Conservation (phyloP, 1,139 yeast genomes). For the Taiozyma sp. region DNA sequence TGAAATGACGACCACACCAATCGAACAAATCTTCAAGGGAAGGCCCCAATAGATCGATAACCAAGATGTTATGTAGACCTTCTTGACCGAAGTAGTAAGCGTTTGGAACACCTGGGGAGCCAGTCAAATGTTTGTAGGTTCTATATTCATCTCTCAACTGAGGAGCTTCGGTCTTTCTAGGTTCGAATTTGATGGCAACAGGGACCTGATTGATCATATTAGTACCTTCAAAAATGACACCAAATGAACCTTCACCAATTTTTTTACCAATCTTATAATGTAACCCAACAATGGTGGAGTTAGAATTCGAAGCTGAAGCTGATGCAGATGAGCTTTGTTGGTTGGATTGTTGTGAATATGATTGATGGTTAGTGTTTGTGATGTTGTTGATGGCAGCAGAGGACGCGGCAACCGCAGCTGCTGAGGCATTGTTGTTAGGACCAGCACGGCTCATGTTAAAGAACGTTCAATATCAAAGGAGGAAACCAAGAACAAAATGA, state of each 20-base stretch:
- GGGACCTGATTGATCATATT: constrained; percentile 77
- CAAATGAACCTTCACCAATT: constrained; percentile 98
- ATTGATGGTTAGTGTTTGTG: constrained; percentile 14
- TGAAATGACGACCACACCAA: constrained; percentile 94
- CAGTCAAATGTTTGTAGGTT: constrained; percentile 82
- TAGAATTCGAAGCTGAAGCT: constrained; percentile 2
- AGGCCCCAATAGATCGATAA: constrained; percentile 92
- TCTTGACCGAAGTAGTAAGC: constrained; percentile 98
- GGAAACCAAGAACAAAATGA: neutral
- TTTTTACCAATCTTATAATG: constrained; percentile 96
- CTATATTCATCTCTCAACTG: constrained; percentile 94
- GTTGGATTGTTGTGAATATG: neutral
- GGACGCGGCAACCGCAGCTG: constrained; percentile 25
- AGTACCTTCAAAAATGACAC: constrained; percentile 92
- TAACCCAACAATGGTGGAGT: constrained; percentile 48
- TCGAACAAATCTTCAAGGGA: constrained; percentile 93
- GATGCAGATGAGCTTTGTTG: constrained; percentile 1
- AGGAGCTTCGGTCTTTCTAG: constrained; percentile 95
- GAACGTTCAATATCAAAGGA: neutral
- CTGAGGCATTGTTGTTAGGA: constrained; percentile 11
- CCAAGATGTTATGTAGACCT: constrained; percentile 89
- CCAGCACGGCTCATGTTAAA: neutral
- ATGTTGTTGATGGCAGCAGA: constrained; percentile 26
- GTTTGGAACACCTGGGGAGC: constrained; percentile 81
- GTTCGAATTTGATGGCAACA: constrained; percentile 76